Evolutionary conservation across 2,329 filamentous ascomycete genomes (phyloP), one percentile per base, ranked within the genome.

Genomic region (Phaeoacremonium minimum): DNA sequence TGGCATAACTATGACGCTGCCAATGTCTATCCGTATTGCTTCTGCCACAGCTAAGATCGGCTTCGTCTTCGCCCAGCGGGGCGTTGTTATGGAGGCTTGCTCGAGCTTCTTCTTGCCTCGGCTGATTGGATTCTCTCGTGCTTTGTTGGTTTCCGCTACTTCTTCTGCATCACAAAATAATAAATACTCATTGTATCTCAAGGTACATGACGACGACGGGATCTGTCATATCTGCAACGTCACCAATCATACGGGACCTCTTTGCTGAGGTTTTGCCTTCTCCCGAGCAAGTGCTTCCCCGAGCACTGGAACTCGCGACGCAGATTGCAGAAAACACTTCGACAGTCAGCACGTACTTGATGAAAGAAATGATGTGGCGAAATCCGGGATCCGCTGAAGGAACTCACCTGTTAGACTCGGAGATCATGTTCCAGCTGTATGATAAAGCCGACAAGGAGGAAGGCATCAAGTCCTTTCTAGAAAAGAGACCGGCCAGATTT

Each of bases 41-140:
- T 77, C 74, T 45, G 54, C 61, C 28, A 59, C 63, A 9, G 80
- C 83, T 3, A 84, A 83, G 52, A 74, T 88, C 44, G 85, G 84
- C 35, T 87, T 88, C 53, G 83, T 87, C 14, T 90, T 89, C 56
- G 70, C 74, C 15, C 73, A 83, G 17, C 71, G 84, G 30, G 85
- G 84, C 2, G 69, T 89, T 49, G 69, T 78, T 41, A 82, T 85
- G 75, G 85, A 90, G 58, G 83, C 81, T 1, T 82, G 76, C 51
- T 79, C 73, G 33, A 81, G 77, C 7, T 89, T 75, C 58, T 89
- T 86, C 64, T 66, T 89, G 22, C 84, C 85, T 3, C 73, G 81
- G 0, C 65, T 88, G 17, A 71, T 88, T 41, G 85, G 85, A 39
- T 65, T 73, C 37, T 73, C 73, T 11, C 71, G 74, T 44, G 82